Base-by-base conservation (phyloP, 495 filamentous ascomycete species). In the Xylaria sp. region DNA sequence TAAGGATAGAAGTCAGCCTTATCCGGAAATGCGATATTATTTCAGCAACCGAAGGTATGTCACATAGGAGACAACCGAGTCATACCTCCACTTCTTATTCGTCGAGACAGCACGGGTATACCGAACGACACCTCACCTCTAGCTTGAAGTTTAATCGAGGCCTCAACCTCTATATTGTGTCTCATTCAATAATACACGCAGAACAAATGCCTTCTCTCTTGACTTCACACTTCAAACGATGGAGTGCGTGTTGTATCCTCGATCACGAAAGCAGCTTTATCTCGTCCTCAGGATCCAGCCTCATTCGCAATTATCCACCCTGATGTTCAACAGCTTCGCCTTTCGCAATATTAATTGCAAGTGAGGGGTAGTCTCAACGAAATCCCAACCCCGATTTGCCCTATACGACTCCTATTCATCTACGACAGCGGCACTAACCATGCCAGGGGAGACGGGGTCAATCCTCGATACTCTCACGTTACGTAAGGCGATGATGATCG, bases 401-500 rank as follows among this genome's bases (percentile, higher is more conserved):
- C 7, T 14, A 8, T 21, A 37, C 3, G 17, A 33, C 26, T 57
- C 33, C 29, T 19, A 35, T 35, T 19, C 31, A 7, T 19, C 12
- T 43, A 63, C n/a, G 37, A 43, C 35, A 35, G 21, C 52, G 19
- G 3, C 35, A 59, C 15, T 31, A 35, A 31, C 57, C 43, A 62
- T 70, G 57, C 17, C 67, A 40, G 68, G 61, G 55, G 58, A 72
- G 26, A 64, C 61, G 24, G 70, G 52, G 1, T 9, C 70, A n/a
- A 31, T 68, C 21, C 37, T 55, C 14, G 5, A 67, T 5, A 29
- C 19, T 7, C 8, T 66, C 17, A 11, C 57, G 19, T 44, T 29
- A 19, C 26, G 41, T 8, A 37, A 75, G 12, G 67, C 61, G 15
- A 46, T 70, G 35, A 24, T 68, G 1, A 70, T 78, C 48, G 73